Evolutionary conservation across 2,329 filamentous ascomycete species (phyloP), one percentile per base, ranked within the genome.

Genomic region (Cordyceps cicadae): DNA sequence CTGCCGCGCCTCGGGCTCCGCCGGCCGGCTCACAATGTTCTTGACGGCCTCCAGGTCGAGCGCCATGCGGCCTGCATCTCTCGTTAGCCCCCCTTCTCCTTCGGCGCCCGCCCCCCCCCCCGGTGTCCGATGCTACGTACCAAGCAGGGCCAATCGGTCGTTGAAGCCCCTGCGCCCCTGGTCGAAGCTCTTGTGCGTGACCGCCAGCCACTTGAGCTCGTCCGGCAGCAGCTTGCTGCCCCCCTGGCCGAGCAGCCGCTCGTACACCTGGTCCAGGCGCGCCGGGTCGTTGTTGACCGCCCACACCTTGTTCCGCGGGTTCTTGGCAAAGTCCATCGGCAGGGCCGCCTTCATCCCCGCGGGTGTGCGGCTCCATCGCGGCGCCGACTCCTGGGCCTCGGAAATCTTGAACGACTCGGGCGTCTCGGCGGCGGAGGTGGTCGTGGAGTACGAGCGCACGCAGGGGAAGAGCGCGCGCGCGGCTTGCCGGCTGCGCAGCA

Each of bases 121-220:
- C 15, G 1, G 5, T 14, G 9, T 32, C 14, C 3, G 8, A 39
- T 21, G 19, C 14, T 15, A 68, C 76, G 52, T 82, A 95, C 91
- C 93, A 59, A 96, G 78, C 70, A 90, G 92, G n/a, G 92, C 90
- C 74, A 99, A 78, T 64, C 90, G 85, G 70, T 97, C 93, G 73
- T 99, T 99, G 77, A 93, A 96, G 1, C 93, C 93, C 79, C 92
- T 87, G 70, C 91, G 82, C 57, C 92, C 94, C 71, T 97, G 92
- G 72, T 99, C 93, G 70, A 96, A 97, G 75, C 92, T 97, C 83
- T 97, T 97, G 75, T 97, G 94, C 66, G 94, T 99, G 60, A 99
- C 85, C 34, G 92, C 92, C 69, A 97, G 79, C 94, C 94, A 99
- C 77, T 97, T 97, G 64, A 94, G 81, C 76, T 99, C 93, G 17